Evolutionary conservation across 768 basidiomycete genomes (phyloP), one percentile per base, ranked within the genome.

Genomic region (Phlebiopsis flavidoalba): DNA sequence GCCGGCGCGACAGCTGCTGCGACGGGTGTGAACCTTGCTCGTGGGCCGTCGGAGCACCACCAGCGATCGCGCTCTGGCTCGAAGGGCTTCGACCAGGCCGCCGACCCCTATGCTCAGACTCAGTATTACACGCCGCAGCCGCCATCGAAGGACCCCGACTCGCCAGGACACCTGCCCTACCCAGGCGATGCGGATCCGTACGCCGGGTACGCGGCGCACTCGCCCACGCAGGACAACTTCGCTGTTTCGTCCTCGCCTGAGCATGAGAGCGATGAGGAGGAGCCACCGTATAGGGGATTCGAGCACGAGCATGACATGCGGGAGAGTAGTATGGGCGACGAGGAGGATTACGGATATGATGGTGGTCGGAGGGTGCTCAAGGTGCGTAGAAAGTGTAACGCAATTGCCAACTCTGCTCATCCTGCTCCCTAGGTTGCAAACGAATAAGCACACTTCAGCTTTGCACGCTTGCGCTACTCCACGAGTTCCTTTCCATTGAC

Each of bases 281-380:
- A 24, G 53, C 37, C 35, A 31, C 24, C 50, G 55, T 64, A 68
- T 37, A 47, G n/a, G 36, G 19, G 3, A 11, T 49, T 31, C 15
- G 22, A 65, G 31, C 69, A 58, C n/a, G 65, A 66, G 24, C 65
- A 69, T 6, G 70, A 72, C 5, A 59, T 60, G 40, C 63, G 68
- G 17, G 51, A 54, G 63, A 31, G 26, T 59, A 73, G 72, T 59
- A 43, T 73, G 31, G 60, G 69, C 17, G 74, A 75, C 26, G 72
- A 74, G 11, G 72, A 73, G 49, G 74, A 75, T 43, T 73, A 75
- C 59, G 67, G 66, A 36, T 70, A 69, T 31, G 71, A 63, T 15
- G 67, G 68, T 4, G 67, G 68, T 15, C 54, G 65, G 33, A 63
- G 73, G 43, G 72, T 74, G 52, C 57, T 74, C 58, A 70, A 71